Evolutionary conservation across 1,284 basidiomycete species (phyloP), one percentile per base, ranked within the genome.

Genomic region (Malassezia brasiliensis): DNA sequence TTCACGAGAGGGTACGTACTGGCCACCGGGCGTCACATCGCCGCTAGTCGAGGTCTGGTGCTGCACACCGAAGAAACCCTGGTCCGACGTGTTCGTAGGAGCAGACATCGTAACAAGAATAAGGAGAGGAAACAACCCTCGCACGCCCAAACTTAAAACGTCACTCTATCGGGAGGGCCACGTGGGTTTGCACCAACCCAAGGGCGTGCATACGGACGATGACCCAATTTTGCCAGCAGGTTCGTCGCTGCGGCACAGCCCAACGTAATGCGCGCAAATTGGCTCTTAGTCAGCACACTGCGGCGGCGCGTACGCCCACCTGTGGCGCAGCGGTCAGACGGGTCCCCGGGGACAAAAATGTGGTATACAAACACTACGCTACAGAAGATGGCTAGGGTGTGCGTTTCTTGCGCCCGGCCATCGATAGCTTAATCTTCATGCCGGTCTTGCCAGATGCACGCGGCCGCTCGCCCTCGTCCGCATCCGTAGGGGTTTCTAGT

Each of bases 391-490:
- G 6, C 25, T 45, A 45, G 9, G 42, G 25, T 12, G 48, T 45
- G 28, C 54, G 54, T 28, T 52, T 56, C 11, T 50, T 45, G 11
- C 55, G 55, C n/a, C 55, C 55, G n/a, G 32, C 37, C 37, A 57
- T 46, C 15, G 50, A 52, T 5, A 57, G 36, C 31, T 57, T 57
- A 17, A 57, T 57, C 39, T 57, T 57, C 55, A 57, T 52, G n/a
- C 55, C 55, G 2, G 31, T 22, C 32, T 57, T 57, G 31, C 22
- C 36, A n/a, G 31, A 38, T 12, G 20, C 35, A 14, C 25, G 30
- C 37, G 10, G 47, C 20, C 20, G n/a, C 34, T 48, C 47, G 8
- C 19, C 14, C 9, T 49, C 47, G 3, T 25, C 37, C 20, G 25
- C 25, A 10, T 46, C 17, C 44, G 11, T 14, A 17, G 44, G n/a